Percentiles rank a stretch among this genome's conserved stretches.
Conservation (phyloP, 2,329 filamentous ascomycete species). For the Clarireedia monteithiana region DNA sequence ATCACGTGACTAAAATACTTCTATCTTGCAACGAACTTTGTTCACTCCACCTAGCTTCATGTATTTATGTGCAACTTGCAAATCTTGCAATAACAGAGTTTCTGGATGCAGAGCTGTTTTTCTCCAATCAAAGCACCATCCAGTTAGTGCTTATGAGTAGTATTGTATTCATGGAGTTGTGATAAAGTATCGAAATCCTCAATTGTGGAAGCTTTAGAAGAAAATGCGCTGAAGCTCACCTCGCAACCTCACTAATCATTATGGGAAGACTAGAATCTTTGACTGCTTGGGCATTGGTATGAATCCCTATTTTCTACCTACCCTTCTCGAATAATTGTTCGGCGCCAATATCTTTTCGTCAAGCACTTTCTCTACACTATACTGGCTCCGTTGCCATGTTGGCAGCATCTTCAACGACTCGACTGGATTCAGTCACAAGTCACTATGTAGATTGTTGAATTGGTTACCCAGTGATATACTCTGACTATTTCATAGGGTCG, state of each 20-base stretch:
- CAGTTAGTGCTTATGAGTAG: no score
- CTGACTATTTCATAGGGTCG: slow-evolving; percentile 22
- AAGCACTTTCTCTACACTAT: background rate
- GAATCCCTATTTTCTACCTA: background rate
- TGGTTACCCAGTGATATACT: background rate
- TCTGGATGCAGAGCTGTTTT: no score
- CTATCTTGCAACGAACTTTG: background rate
- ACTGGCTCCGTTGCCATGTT: no score
- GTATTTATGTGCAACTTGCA: no score
- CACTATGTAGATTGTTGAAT: background rate
- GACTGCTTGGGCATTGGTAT: slow-evolving; percentile 23
- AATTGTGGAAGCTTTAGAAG: no score
- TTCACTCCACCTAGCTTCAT: no score
- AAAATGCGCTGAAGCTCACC: background rate
- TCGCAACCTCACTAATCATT: background rate
- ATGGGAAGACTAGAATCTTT: slow-evolving; percentile 20
- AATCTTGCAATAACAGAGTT: no score
- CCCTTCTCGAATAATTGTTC: background rate
- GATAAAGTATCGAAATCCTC: no score
- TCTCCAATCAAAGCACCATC: no score
- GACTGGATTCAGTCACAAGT: no score
- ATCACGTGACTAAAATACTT: background rate
- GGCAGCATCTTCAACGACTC: no score
- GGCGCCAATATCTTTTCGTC: background rate
- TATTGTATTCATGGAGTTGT: no score